These are phyloP conservation scores for Tricholoma terreum DNA, from an alignment of 768 basidiomycete species.

Conservation along the genomic window DNA sequence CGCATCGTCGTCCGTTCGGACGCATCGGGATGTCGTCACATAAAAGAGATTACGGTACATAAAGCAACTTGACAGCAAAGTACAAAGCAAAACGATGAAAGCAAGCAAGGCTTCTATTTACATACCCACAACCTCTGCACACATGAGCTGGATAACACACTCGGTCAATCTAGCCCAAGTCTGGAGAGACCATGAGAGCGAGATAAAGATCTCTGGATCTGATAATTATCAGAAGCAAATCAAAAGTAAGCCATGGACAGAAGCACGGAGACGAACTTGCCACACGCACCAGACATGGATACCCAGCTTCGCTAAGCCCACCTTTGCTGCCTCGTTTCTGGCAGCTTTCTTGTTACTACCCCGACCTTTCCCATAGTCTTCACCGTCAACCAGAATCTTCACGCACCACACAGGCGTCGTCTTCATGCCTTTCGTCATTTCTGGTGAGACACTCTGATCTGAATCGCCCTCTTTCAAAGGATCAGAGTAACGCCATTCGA, in stretches of 20 bases:
- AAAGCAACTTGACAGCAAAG: neutral
- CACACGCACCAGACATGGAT: constrained; percentile 48
- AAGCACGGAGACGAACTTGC: constrained; percentile 14
- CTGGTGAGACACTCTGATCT: constrained; percentile 19
- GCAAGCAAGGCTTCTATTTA: neutral
- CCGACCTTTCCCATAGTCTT: constrained; percentile 56
- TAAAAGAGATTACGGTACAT: too few species aligned
- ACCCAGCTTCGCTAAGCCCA: constrained; percentile 60
- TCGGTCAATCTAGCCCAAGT: constrained; percentile 47
- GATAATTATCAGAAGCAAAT: neutral
- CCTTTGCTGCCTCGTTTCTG: constrained; percentile 78
- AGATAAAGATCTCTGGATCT: constrained; percentile 5
- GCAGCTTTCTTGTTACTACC: constrained; percentile 80
- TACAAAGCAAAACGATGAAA: neutral
- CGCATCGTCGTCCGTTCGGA: neutral
- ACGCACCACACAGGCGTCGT: constrained; percentile 80
- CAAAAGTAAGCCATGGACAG: neutral
- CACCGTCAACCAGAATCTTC: constrained; percentile 58
- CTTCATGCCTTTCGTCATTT: constrained; percentile 39
- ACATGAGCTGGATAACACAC: constrained; percentile 46
- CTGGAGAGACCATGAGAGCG: constrained; percentile 53
- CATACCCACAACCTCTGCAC: constrained; percentile 55
- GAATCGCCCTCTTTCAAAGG: constrained; percentile 10
- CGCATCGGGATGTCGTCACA: neutral
- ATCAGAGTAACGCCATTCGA: constrained; percentile 73